Evolutionary conservation across 2,329 filamentous ascomycete genomes (phyloP), one percentile per base, ranked within the genome.

Genomic region (Calycina herbarum): DNA sequence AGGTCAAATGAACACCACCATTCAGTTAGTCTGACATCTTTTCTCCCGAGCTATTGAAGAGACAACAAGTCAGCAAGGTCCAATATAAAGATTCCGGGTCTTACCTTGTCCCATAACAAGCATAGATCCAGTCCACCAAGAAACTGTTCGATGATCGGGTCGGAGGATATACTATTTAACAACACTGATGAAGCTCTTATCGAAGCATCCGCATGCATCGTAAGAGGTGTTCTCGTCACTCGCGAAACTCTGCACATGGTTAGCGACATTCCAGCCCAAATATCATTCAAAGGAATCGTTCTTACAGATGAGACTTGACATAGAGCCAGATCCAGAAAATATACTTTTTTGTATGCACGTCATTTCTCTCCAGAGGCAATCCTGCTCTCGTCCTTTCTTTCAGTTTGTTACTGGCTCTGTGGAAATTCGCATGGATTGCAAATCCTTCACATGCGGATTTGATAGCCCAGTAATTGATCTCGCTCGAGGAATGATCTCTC

Each of bases 31-130:
- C n/a, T 45, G 3, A 4, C 17, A n/a, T 61, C 59, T 45, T 48
- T 61, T 5, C 17, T 48, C 4, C 59, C 59, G 27, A 61, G 59
- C 59, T 61, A 27, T 38, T 45, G 42, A n/a, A 33, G 31, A 33
- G 11, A 5, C 17, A 5, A 10, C 8, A 54, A 27, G 48, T 54
- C 48, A 54, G 20, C 48, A 24, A 54, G 20, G 11, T 13, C 8
- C 20, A 13, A 15, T 27, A 13, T 27, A 24, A 13, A 13, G n/a
- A 0, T 13, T 27, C 7, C n/a, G 45, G 20, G 8, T 27, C 27
- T 45, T 61, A 61, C 59, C 17, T 61, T 29, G 24, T 61, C 59
- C 59, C 59, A 61, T 7, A 61, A 35, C 24, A 61, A 24, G 29
- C 59, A 61, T 31, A 61, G 29, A 7, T 29, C 27, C 1, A 31